phyloP scores from a whole-genome alignment of 2,329 filamentous ascomycete species.

The Zalaria obscura region DNA sequence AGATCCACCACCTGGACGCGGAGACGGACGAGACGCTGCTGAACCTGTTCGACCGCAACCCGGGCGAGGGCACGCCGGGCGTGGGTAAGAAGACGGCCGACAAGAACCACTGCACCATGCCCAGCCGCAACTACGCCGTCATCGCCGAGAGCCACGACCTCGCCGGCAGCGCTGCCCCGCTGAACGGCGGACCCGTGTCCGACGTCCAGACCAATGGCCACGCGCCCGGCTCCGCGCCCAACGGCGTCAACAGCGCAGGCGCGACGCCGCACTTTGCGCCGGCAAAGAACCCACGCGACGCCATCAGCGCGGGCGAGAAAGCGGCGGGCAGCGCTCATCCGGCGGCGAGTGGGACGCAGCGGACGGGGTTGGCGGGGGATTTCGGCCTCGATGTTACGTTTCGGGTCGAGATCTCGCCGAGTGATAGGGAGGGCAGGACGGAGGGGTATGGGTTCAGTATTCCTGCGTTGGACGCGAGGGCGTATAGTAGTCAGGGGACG shows the following conservation, averaged over 20 bases:
- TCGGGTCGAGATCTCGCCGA: slow-evolving; percentile 32
- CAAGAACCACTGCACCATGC: slow-evolving; percentile 78
- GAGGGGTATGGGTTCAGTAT: slow-evolving; percentile 37
- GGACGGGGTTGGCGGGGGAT: slow-evolving; percentile 27
- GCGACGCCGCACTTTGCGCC: slow-evolving; percentile 7
- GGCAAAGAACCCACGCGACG: slow-evolving; percentile 44
- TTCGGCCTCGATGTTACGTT: slow-evolving; percentile 33
- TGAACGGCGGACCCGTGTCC: slow-evolving; percentile 9
- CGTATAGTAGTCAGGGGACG: slow-evolving; percentile 6
- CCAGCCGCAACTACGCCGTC: slow-evolving; percentile 50
- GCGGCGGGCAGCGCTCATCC: slow-evolving; percentile 64
- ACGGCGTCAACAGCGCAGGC: slow-evolving; percentile 14
- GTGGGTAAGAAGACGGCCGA: slow-evolving; percentile 47
- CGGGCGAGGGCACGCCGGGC: slow-evolving; percentile 27
- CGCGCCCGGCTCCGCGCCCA: slow-evolving; percentile 7
- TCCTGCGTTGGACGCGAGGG: slow-evolving; percentile 23
- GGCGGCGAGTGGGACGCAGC: slow-evolving; percentile 40
- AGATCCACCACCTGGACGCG: slow-evolving; percentile 49
- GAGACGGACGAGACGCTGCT: slow-evolving; percentile 52
- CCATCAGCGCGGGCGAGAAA: slow-evolving; percentile 64
- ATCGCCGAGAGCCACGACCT: slow-evolving; percentile 37
- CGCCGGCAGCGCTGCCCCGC: slow-evolving; percentile 11
- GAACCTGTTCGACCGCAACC: slow-evolving; percentile 47
- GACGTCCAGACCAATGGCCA: slow-evolving; percentile 10
- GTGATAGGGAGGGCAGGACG: slow-evolving; percentile 28